Conservation (phyloP, 2,329 filamentous ascomycete genomes). For the Diplodia seriata region DNA sequence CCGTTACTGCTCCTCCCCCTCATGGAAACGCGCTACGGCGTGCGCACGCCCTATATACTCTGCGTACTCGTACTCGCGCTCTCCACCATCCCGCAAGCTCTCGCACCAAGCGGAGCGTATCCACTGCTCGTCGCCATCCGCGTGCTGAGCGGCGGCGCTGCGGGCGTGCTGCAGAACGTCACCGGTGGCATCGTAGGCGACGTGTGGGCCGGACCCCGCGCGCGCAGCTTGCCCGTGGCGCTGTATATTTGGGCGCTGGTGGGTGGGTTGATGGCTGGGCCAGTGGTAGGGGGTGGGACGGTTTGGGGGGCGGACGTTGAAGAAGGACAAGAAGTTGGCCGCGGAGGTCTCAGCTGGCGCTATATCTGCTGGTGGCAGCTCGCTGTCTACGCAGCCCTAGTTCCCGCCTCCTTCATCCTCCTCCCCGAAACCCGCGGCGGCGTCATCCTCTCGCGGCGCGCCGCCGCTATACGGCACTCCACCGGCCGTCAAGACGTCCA, state of each 20-base stretch:
- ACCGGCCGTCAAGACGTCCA: conserved; percentile 43
- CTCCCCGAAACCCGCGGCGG: conserved; percentile 56
- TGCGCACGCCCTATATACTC: conserved; percentile 35
- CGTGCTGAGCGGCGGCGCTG: conserved; percentile 54
- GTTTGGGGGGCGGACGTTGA: conserved; percentile 35
- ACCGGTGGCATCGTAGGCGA: conserved; percentile 46
- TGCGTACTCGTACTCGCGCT: conserved; percentile 49
- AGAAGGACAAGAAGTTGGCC: not conserved
- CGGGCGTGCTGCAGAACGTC: conserved; percentile 53
- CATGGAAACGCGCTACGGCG: conserved; percentile 48
- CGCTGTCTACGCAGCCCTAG: conserved; percentile 50
- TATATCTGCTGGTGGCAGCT: conserved; percentile 49
- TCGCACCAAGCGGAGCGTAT: conserved; percentile 51
- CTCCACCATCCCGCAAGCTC: conserved; percentile 52
- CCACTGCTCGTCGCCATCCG: conserved; percentile 54
- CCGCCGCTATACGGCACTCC: conserved; percentile 35
- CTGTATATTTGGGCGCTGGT: conserved; percentile 49
- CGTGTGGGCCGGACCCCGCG: conserved; percentile 48
- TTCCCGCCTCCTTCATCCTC: conserved; percentile 49
- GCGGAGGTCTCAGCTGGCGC: conserved; percentile 8
- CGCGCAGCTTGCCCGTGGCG: conserved; percentile 52
- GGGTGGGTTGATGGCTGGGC: conserved; percentile 45
- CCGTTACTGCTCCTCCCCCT: conserved; percentile 47
- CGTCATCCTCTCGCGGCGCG: conserved; percentile 49
- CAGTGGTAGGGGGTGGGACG: conserved; percentile 44